phyloP scores from a whole-genome alignment of 768 basidiomycete species.

The Tephrocybe sp. region DNA sequence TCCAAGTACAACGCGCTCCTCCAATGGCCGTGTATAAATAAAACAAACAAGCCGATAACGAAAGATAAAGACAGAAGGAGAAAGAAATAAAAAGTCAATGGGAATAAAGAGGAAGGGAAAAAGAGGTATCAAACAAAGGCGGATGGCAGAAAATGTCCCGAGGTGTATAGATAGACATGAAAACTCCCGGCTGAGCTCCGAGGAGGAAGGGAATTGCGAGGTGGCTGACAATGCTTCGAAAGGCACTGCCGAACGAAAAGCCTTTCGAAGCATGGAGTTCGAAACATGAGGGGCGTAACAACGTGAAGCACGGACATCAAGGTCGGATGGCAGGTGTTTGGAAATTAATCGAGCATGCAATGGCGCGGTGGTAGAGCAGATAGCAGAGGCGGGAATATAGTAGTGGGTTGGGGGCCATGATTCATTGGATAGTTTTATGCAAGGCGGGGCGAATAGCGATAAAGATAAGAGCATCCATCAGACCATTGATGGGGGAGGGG shows the following conservation, averaged over 20 bases:
- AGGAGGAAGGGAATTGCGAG: background rate
- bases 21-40: conserved; percentile 8
- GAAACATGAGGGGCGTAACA: conserved; percentile 6
- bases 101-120: background rate
- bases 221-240: background rate
- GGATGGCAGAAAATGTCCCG: conserved; percentile 10
- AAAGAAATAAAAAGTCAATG: background rate
- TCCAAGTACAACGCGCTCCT: conserved; percentile 1
- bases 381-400: conserved; percentile 6
- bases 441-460: conserved; percentile 17
- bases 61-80: background rate
- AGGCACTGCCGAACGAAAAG: conserved; percentile 1
- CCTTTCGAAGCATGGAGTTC: conserved; percentile 5
- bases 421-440: conserved; percentile 1
- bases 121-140: conserved; percentile 2
- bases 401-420: background rate
- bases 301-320: conserved; percentile 11
- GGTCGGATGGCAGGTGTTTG: conserved; percentile 5
- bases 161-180: conserved; percentile 4
- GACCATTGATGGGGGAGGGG: conserved; percentile 19
- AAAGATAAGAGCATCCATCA: conserved; percentile 21
- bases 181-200: conserved; percentile 9
- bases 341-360: conserved; percentile 11
- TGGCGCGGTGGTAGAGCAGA: conserved; percentile 4
- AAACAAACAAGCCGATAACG: background rate